Evolutionary conservation across 345 rosid genomes (phyloP).

Genomic region (Erysimum cheiranthoides): DNA sequence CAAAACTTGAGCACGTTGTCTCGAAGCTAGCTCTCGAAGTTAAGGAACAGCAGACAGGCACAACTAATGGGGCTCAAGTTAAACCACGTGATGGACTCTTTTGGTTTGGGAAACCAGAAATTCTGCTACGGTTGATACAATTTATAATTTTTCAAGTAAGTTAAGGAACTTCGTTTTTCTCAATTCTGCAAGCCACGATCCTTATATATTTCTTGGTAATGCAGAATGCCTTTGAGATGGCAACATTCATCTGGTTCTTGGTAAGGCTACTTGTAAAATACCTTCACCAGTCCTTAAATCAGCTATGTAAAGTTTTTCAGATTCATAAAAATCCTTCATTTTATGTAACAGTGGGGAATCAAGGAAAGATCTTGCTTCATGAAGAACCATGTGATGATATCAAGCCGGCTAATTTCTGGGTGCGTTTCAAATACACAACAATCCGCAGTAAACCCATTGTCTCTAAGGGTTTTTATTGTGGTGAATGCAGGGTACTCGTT

Average conservation of each 20-base stretch:
- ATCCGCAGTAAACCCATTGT: not conserved
- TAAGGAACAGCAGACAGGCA: conserved; percentile 70
- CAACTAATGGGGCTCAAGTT: conserved; percentile 69
- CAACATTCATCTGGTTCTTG: conserved; percentile 93
- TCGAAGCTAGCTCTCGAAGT: conserved; percentile 89
- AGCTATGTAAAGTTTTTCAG: not conserved
- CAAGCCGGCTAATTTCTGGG: conserved; percentile 77
- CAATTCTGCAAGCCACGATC: not conserved
- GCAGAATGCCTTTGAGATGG: conserved; percentile 99
- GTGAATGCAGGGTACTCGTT: conserved; percentile 69
- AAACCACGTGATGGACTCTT: conserved; percentile 90
- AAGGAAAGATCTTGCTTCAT: conserved; percentile 87
- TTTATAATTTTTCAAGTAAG: conserved; percentile 91
- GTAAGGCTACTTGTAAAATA: conserved; percentile 50
- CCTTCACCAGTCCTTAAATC: conserved; percentile 2
- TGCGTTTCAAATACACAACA: conserved; percentile 42
- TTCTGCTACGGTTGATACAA: conserved; percentile 71
- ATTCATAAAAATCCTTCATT: not conserved
- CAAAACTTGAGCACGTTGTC: conserved; percentile 91
- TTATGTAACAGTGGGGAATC: conserved; percentile 72
- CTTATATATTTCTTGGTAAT: conserved; percentile 25
- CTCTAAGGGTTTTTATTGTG: not conserved
- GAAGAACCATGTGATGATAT: conserved; percentile 78
- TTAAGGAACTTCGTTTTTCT: not conserved
- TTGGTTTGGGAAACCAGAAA: conserved; percentile 95